phyloP scores from a whole-genome alignment of 169 alveolate species.

The Cryptosporidium canis region DNA sequence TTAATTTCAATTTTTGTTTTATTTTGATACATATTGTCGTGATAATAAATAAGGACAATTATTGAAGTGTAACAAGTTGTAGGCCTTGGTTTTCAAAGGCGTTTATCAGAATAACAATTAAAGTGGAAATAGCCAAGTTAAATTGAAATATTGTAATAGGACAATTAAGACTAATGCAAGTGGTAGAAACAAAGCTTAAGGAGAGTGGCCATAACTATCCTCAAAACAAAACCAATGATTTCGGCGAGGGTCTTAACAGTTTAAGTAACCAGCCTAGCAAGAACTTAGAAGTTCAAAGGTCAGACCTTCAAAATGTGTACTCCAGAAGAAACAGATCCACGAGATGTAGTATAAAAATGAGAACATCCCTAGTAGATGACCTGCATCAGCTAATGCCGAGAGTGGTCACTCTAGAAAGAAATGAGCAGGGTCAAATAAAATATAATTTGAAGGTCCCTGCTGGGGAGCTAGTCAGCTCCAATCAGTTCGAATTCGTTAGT shows the following conservation, averaged over 20 bases:
- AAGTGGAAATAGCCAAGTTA: too few relatives aligned
- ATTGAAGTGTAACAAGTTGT: too few relatives aligned
- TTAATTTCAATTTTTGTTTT: too few relatives aligned
- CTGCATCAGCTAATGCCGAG: conserved; percentile 23
- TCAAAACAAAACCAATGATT: neutral
- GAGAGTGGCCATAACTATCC: neutral
- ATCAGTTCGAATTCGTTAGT: conserved; percentile 29
- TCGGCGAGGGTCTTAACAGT: neutral
- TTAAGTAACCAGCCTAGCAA: neutral
- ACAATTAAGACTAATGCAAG: neutral
- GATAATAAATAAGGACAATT: too few relatives aligned
- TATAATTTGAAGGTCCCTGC: conserved; percentile 29
- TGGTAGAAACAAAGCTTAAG: neutral
- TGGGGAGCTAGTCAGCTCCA: conserved; percentile 18
- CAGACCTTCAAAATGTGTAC: neutral
- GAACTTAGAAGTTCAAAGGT: neutral
- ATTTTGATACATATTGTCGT: too few relatives aligned
- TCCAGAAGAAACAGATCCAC: neutral
- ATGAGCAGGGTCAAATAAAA: conserved; percentile 18
- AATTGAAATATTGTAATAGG: neutral
- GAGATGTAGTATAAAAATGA: conserved; percentile 38
- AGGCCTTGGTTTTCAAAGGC: too few relatives aligned
- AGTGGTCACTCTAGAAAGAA: conserved; percentile 55
- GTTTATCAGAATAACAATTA: neutral
- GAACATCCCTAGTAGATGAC: conserved; percentile 45